These are phyloP conservation scores for Ogataea parapolymorpha DNA, from an alignment of 805 yeast genomes.

Conservation along the genomic window DNA sequence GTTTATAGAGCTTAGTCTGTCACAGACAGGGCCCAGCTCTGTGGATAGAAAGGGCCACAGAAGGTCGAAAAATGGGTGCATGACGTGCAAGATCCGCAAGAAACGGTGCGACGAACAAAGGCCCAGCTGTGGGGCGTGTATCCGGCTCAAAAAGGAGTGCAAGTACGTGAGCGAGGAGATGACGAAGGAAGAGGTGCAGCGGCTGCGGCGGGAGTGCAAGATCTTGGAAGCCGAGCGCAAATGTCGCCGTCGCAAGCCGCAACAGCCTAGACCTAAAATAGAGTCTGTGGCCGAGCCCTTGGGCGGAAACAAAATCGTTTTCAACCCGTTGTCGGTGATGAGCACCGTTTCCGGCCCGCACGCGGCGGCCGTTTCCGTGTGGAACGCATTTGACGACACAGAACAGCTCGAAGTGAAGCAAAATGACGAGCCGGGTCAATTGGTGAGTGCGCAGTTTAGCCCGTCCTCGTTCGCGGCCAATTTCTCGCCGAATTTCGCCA, in stretches of 20 bases:
- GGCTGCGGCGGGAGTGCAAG: conserved; percentile 37
- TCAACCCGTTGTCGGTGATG: conserved; percentile 29
- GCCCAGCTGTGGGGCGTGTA: conserved; percentile 52
- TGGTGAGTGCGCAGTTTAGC: neutral
- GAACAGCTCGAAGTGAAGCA: neutral
- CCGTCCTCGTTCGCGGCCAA: conserved; percentile 13
- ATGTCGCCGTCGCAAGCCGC: conserved; percentile 37
- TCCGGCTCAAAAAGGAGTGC: conserved; percentile 44
- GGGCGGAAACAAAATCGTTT: conserved; percentile 16
- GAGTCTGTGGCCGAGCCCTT: neutral
- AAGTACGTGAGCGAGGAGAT: conserved; percentile 45
- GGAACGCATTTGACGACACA: conserved; percentile 2
- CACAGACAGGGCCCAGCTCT: neutral
- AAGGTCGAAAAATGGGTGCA: conserved; percentile 58
- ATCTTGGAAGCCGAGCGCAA: conserved; percentile 40
- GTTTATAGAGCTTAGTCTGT: too few species aligned
- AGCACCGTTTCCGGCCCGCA: conserved; percentile 4
- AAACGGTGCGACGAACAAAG: conserved; percentile 51
- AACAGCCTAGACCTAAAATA: conserved; percentile 7
- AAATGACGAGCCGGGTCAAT: neutral
- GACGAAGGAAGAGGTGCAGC: conserved; percentile 38
- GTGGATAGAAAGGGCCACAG: conserved; percentile 13
- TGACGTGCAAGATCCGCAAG: conserved; percentile 65
- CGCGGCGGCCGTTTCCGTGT: neutral
- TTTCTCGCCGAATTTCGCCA: conserved; percentile 27